Evolutionary conservation across 352 stramenopile genomes (phyloP).

Genomic region (Globisporangium lucens): DNA sequence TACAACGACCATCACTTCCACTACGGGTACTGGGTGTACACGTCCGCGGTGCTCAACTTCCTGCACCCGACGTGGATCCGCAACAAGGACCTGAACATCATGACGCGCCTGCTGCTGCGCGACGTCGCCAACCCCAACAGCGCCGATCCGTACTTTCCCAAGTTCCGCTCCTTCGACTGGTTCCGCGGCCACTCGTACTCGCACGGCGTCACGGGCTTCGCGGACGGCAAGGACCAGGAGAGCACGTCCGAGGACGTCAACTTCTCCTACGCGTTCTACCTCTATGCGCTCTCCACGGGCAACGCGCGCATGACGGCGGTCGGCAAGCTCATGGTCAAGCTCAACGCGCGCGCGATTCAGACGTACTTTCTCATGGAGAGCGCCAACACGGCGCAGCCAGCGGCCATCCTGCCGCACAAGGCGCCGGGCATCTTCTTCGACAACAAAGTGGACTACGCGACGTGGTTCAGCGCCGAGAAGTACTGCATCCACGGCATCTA

Average conservation of each 20-base stretch:
- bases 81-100: slow-evolving; percentile 48
- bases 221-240: slow-evolving; percentile 65
- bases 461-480: slow-evolving; percentile 63
- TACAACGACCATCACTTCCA: slow-evolving; percentile 83
- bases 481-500: slow-evolving; percentile 82
- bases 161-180: slow-evolving; percentile 67
- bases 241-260: slow-evolving; percentile 70
- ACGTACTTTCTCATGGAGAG: slow-evolving; percentile 73
- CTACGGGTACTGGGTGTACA: slow-evolving; percentile 75
- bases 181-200: slow-evolving; percentile 71
- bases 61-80: slow-evolving; percentile 60
- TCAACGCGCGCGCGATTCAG: slow-evolving; percentile 48
- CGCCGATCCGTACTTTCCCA: slow-evolving; percentile 55
- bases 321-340: slow-evolving; percentile 53
- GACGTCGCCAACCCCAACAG: slow-evolving; percentile 50
- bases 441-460: slow-evolving; percentile 81
- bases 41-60: slow-evolving; percentile 61
- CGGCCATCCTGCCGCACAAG: slow-evolving; percentile 40
- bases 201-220: slow-evolving; percentile 56
- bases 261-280: slow-evolving; percentile 51
- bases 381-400: slow-evolving; percentile 50
- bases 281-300: slow-evolving; percentile 42
- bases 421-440: slow-evolving; percentile 72
- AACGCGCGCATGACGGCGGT: slow-evolving; percentile 39
- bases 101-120: slow-evolving; percentile 43